These are phyloP conservation scores for Penicillium alfredii DNA, from an alignment of 495 filamentous ascomycete species.

Conservation along the genomic window DNA sequence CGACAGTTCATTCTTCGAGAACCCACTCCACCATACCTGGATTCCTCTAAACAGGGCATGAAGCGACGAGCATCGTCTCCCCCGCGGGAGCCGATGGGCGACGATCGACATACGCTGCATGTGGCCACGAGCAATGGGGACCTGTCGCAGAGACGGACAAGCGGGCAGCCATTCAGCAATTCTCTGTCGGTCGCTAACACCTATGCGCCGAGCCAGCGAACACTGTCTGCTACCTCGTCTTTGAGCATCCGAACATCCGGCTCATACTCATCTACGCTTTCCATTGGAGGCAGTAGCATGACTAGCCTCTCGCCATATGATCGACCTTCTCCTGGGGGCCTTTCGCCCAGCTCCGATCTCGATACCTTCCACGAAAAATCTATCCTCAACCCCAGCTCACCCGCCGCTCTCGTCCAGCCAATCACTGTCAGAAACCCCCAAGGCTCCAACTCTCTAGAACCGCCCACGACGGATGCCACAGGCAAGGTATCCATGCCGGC, in stretches of 20 bases:
- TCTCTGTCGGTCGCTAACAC: conserved; percentile 51
- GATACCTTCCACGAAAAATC: conserved; percentile 41
- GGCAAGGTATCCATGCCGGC: conserved; percentile 42
- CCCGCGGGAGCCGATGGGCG: conserved; percentile 65
- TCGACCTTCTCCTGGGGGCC: conserved; percentile 63
- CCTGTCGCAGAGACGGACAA: conserved; percentile 59
- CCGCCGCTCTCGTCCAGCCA: conserved; percentile 36
- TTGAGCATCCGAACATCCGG: conserved; percentile 58
- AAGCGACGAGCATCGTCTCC: conserved; percentile 82
- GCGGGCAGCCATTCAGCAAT: conserved; percentile 51
- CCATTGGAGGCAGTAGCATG: conserved; percentile 62
- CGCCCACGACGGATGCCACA: conserved; percentile 21
- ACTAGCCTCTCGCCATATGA: conserved; percentile 68
- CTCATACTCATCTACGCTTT: conserved; percentile 68
- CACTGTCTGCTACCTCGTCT: conserved; percentile 69
- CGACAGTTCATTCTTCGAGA: conserved; percentile 58
- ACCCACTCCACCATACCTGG: conserved; percentile 39
- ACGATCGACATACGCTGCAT: conserved; percentile 56
- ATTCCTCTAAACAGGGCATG: conserved; percentile 48
- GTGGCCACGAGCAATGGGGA: conserved; percentile 55
- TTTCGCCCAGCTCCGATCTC: conserved; percentile 60
- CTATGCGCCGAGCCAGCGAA: conserved; percentile 57
- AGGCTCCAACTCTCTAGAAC: conserved; percentile 24
- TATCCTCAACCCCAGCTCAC: conserved; percentile 54
- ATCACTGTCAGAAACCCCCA: conserved; percentile 11